These are phyloP conservation scores for Phoma herbarum DNA, from an alignment of 2,329 filamentous ascomycete species.

Conservation along the genomic window DNA sequence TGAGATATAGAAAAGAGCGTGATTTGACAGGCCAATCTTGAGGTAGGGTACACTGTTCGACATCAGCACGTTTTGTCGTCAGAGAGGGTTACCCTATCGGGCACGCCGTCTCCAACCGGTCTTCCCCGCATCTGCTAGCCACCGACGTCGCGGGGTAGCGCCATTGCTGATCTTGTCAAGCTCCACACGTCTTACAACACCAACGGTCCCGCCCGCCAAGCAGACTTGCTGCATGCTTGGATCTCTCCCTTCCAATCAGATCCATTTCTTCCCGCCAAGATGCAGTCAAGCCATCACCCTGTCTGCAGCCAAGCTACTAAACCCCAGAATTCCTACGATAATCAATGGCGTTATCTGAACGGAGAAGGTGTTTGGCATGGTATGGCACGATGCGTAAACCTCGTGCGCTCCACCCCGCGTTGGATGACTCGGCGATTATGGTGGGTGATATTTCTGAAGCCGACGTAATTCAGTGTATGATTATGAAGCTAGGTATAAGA, in stretches of 20 bases:
- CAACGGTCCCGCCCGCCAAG: conserved; percentile 19
- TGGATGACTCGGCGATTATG: conserved; percentile 23
- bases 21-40: neutral
- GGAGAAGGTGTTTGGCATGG: conserved; percentile 24
- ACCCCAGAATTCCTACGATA: conserved; percentile 30
- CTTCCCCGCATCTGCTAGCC: conserved; percentile 21
- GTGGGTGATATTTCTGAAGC: conserved; percentile 21
- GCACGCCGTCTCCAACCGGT: conserved; percentile 10
- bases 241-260: conserved; percentile 24
- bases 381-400: conserved; percentile 26
- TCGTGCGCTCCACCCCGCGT: conserved; percentile 25
- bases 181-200: neutral
- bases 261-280: conserved; percentile 21
- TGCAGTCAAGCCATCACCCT: conserved; percentile 30
- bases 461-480: neutral
- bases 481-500: conserved; percentile 9
- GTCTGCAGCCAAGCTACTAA: conserved; percentile 31
- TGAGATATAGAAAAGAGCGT: neutral
- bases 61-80: neutral
- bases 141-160: conserved; percentile 21
- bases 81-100: neutral
- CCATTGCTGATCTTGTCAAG: conserved; percentile 12
- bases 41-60: neutral
- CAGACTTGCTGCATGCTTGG: conserved; percentile 13
- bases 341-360: conserved; percentile 23